Evolutionary conservation across 192 early-diverging fungal genomes (phyloP).

Genomic region (Backusella tuberculispora): DNA sequence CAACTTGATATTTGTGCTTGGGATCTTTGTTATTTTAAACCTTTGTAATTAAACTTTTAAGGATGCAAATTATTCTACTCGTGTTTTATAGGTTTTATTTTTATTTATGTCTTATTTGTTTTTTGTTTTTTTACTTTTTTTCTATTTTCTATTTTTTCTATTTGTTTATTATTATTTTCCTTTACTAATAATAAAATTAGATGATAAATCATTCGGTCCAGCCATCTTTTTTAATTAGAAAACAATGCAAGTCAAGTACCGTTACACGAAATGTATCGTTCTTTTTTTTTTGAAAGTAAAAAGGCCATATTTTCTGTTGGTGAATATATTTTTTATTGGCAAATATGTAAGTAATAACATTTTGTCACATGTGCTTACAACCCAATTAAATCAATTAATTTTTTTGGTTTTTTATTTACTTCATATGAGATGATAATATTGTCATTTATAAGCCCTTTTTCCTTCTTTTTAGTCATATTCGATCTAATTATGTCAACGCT

Average conservation of each 20-base stretch:
- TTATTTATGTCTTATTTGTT: background rate
- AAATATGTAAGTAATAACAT: slow-evolving; percentile 2
- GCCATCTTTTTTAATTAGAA: background rate
- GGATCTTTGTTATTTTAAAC: too few relatives aligned
- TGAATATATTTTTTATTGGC: background rate
- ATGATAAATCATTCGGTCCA: background rate
- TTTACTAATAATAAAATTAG: slow-evolving; percentile 6
- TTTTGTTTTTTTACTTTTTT: slow-evolving; percentile 6
- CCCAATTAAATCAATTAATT: slow-evolving; percentile 1
- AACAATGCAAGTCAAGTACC: background rate
- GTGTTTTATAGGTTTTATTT: background rate
- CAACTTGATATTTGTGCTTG: background rate
- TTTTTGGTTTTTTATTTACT: background rate
- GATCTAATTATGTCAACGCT: too few relatives aligned
- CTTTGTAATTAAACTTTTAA: background rate
- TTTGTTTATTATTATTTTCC: background rate
- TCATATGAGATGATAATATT: background rate
- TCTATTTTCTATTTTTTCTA: background rate
- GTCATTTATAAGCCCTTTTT: background rate
- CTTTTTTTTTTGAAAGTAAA: background rate
- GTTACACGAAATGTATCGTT: slow-evolving; percentile 8
- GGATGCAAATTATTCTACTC: background rate
- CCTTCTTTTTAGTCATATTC: background rate
- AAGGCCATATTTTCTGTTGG: background rate
- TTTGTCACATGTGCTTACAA: slow-evolving; percentile 6